Percentiles rank a stretch among this genome's conserved stretches.
phyloP scores from a whole-genome alignment of 2,329 filamentous ascomycete species.

The Exophiala sp. region DNA sequence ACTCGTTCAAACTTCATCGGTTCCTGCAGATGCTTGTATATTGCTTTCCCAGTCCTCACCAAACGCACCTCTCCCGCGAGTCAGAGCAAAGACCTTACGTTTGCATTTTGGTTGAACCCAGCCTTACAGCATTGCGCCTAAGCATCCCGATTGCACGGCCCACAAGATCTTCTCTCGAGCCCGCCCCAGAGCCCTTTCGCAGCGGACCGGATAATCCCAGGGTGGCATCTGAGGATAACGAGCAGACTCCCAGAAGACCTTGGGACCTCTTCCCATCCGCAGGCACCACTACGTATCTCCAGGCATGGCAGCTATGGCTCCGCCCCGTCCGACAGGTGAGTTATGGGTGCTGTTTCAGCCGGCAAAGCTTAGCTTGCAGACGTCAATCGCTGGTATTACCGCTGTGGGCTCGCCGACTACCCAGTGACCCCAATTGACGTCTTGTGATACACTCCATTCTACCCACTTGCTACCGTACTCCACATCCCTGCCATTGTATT shows the following conservation, averaged over 20 bases:
- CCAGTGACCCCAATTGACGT: conserved; percentile 3
- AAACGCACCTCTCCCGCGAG: not conserved
- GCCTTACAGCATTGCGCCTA: not conserved
- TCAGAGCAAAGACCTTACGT: not conserved
- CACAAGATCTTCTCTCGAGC: not conserved
- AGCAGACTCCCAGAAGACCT: not conserved
- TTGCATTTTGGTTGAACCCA: not conserved
- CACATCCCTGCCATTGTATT: conserved; percentile 9
- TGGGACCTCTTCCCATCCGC: conserved; percentile 3
- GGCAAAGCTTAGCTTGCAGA: conserved; percentile 15
- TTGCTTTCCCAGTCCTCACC: not conserved
- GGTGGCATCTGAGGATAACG: conserved; percentile 1
- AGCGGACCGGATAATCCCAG: not conserved
- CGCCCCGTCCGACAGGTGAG: conserved; percentile 16
- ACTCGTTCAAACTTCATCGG: conserved; percentile 2
- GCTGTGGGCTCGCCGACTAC: not conserved
- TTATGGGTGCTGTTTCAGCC: conserved; percentile 12
- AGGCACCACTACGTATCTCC: conserved; percentile 1
- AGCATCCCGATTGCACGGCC: not conserved
- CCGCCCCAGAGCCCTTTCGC: not conserved
- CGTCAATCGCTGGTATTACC: conserved; percentile 6
- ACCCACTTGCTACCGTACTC: conserved; percentile 7
- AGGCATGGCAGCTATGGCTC: conserved; percentile 18
- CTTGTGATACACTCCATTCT: conserved; percentile 5
- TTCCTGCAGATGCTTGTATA: conserved; percentile 1